Evolutionary conservation across 768 basidiomycete genomes (phyloP).

Genomic region (Termitomyces sp.): DNA sequence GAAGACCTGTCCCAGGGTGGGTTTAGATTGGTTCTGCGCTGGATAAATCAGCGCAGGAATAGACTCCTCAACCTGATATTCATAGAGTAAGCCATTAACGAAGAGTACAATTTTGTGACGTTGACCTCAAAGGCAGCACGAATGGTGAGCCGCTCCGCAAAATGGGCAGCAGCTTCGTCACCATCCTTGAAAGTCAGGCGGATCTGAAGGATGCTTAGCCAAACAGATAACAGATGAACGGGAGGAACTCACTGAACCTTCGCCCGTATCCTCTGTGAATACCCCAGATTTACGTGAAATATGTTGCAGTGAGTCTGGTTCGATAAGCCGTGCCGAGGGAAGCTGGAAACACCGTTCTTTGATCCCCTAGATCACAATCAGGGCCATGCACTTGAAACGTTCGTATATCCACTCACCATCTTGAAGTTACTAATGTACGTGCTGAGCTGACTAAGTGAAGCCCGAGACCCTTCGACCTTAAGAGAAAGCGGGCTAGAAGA

Average conservation of each 20-base stretch:
- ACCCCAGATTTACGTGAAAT: slow-evolving; percentile 72
- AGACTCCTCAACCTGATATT: slow-evolving; percentile 11
- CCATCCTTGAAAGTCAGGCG: slow-evolving; percentile 49
- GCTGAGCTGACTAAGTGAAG: slow-evolving; percentile 45
- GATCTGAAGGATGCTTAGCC: slow-evolving; percentile 38
- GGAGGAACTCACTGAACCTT: slow-evolving; percentile 40
- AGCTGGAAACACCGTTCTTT: slow-evolving; percentile 36
- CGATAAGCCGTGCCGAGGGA: slow-evolving; percentile 43
- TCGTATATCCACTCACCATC: slow-evolving; percentile 35
- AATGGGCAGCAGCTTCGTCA: slow-evolving; percentile 33
- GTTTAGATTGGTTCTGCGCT: slow-evolving; percentile 21
- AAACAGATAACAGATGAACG: background rate
- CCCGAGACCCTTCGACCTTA: slow-evolving; percentile 56
- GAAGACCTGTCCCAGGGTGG: slow-evolving; percentile 22
- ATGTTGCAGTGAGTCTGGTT: slow-evolving; percentile 48
- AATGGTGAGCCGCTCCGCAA: slow-evolving; percentile 52
- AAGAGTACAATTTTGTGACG: background rate
- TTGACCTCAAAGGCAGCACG: slow-evolving; percentile 55
- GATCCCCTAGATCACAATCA: slow-evolving; percentile 35
- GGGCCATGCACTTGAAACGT: slow-evolving; percentile 1
- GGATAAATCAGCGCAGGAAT: slow-evolving; percentile 16
- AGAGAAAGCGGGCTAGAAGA: slow-evolving; percentile 54
- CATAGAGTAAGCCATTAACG: background rate
- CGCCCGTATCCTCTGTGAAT: slow-evolving; percentile 53
- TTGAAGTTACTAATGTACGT: slow-evolving; percentile 49